These are phyloP conservation scores for Apiosordaria backusii DNA, from an alignment of 495 filamentous ascomycete genomes.

Conservation along the genomic window DNA sequence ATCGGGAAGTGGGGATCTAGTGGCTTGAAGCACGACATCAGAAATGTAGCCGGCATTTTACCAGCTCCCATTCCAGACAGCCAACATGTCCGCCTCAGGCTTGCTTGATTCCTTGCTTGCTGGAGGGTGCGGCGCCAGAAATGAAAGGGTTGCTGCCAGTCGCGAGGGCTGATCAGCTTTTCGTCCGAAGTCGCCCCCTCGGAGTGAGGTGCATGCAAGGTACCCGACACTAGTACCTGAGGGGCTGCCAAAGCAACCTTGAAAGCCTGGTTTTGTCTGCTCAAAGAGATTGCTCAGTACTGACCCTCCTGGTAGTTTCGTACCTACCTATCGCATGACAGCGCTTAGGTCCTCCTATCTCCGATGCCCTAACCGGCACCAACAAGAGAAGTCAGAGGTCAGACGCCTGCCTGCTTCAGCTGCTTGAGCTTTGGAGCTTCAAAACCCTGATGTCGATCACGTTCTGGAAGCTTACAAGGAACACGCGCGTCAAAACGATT, in stretches of 20 bases:
- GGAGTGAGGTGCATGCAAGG: slow-evolving; percentile 27
- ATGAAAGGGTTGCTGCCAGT: slow-evolving; percentile 23
- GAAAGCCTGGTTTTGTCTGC: slow-evolving; percentile 20
- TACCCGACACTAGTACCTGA: slow-evolving; percentile 28
- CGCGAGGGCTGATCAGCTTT: slow-evolving; percentile 15
- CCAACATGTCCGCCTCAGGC: slow-evolving; percentile 23
- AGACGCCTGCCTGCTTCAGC: not conserved
- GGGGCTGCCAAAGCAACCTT: not conserved
- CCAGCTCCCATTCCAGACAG: slow-evolving; percentile 24
- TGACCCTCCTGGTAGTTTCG: not conserved
- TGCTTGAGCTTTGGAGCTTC: not conserved
- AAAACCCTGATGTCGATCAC: slow-evolving; percentile 15
- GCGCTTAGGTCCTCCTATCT: slow-evolving; percentile 8
- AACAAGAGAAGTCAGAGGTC: not conserved
- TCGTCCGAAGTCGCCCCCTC: slow-evolving; percentile 13
- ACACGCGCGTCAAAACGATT: slow-evolving; percentile 3
- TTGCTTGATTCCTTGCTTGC: slow-evolving; percentile 14
- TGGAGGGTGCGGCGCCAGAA: slow-evolving; percentile 23
- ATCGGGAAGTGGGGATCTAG: slow-evolving; percentile 24
- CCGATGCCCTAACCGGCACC: not conserved
- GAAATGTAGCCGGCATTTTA: slow-evolving; percentile 36
- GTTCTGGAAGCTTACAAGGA: slow-evolving; percentile 27
- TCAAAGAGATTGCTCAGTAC: not conserved
- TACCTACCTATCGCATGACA: slow-evolving; percentile 9
- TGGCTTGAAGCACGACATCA: slow-evolving; percentile 21